These are phyloP conservation scores for Acacia concinna DNA, from an alignment of 331 rosid species.

Conservation along the genomic window DNA sequence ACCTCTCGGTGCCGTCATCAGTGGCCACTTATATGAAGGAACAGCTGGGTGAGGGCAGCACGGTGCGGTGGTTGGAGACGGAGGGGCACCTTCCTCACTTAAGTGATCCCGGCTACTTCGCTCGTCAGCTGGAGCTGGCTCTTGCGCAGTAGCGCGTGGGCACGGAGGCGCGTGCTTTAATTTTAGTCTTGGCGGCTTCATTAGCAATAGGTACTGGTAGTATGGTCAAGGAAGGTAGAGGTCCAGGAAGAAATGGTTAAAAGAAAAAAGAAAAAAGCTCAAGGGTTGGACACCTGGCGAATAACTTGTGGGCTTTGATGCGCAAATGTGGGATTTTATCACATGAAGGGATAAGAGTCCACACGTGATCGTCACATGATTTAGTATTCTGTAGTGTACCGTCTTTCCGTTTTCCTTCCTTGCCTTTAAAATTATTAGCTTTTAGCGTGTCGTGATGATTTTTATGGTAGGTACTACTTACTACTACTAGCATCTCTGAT, in stretches of 20 bases:
- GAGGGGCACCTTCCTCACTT: slow-evolving; percentile 95
- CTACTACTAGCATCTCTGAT: neutral
- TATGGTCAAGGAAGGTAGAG: neutral
- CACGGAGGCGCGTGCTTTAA: neutral
- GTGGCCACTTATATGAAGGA: slow-evolving; percentile 62
- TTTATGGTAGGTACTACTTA: slow-evolving; percentile 11
- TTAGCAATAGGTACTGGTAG: neutral
- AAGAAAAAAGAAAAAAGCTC: slow-evolving; percentile 22
- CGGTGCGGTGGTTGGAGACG: slow-evolving; percentile 72
- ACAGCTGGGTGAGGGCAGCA: slow-evolving; percentile 63
- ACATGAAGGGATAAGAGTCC: slow-evolving; percentile 53
- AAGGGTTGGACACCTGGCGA: slow-evolving; percentile 49
- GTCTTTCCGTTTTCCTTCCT: neutral
- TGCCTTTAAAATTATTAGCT: neutral
- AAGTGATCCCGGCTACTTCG: slow-evolving; percentile 70
- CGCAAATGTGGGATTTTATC: slow-evolving; percentile 32
- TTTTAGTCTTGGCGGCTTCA: neutral
- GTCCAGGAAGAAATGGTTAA: neutral
- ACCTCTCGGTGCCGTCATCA: slow-evolving; percentile 74
- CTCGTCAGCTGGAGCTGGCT: slow-evolving; percentile 61
- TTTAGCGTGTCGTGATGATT: neutral
- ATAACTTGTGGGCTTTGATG: slow-evolving; percentile 45
- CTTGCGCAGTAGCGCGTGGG: slow-evolving; percentile 48
- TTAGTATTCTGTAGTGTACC: neutral
- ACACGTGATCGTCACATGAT: slow-evolving; percentile 40